Conservation (phyloP, 805 yeast species). For the Saccharomycopsis capsularis region DNA sequence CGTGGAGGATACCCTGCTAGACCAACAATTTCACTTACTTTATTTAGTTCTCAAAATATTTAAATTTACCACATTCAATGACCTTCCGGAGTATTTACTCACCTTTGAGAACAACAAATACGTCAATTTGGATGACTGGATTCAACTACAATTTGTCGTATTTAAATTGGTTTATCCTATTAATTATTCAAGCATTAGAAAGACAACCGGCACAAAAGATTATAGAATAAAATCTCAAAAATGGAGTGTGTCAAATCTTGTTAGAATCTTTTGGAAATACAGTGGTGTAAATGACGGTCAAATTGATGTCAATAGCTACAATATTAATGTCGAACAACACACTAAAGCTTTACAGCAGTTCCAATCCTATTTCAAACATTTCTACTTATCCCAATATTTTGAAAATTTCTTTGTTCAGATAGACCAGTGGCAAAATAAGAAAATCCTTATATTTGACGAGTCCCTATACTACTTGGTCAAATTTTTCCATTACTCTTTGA, state of each 20-base stretch:
- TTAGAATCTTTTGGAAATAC: conserved; percentile 62
- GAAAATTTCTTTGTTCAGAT: conserved; percentile 30
- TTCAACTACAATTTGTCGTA: conserved; percentile 55
- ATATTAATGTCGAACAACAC: conserved; percentile 15
- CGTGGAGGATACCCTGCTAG: neutral
- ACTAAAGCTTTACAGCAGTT: conserved; percentile 6
- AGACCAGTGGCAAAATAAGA: conserved; percentile 50
- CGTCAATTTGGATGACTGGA: conserved; percentile 48
- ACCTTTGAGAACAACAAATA: conserved; percentile 31
- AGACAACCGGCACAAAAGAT: conserved; percentile 39
- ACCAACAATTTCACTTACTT: conserved; percentile 30
- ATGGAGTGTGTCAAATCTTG: conserved; percentile 81
- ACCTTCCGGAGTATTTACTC: conserved; percentile 47
- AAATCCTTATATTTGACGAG: conserved; percentile 23
- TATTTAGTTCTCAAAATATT: conserved; percentile 59
- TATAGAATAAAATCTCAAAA: conserved; percentile 68
- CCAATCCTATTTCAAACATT: conserved; percentile 9
- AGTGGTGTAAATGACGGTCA: conserved; percentile 27
- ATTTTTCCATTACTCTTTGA: conserved; percentile 15
- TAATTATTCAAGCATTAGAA: conserved; percentile 41
- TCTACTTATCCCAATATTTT: conserved; percentile 10
- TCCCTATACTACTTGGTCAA: conserved; percentile 12
- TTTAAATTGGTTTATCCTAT: conserved; percentile 49
- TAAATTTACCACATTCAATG: conserved; percentile 54
- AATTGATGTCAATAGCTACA: conserved; percentile 25